Evolutionary conservation across 495 filamentous ascomycete species (phyloP), one percentile per base, ranked within the genome.

Genomic region (Darksidea phi): DNA sequence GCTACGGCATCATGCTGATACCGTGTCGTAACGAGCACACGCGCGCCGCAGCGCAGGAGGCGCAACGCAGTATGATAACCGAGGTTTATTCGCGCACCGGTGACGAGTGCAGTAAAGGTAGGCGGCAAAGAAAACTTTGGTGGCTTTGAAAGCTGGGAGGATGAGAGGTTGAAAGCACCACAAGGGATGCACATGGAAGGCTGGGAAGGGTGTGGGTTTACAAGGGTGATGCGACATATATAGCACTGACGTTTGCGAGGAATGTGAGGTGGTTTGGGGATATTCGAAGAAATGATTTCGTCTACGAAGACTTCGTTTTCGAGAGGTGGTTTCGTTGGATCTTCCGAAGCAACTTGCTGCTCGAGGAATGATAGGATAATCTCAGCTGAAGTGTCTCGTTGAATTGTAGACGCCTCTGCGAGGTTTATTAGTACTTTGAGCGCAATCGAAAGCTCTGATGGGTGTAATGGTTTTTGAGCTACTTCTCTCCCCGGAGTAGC

Each of bases 11-110:
- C 47, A 5, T 15, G 47, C 15, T 5, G 47, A 15, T 50, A 50
- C 17, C 47, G 15, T 10, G 47, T 6, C 5, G 47, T 50, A 13
- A 17, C 47, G 4, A 50, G 6, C 5, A 50, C 47, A 25, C 21
- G 26, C 4, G 21, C 47, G 17, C 47, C 47, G 26, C 47, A 50
- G 3, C 47, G 47, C 10, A 50, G 21, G 11, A 50, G 21, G 11
- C 47, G 21, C n/a, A 50, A 17, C 23, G 47, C 17, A n/a, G 47
- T 50, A 21, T 50, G 47, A 21, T 50, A 50, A 3, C 47, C 47
- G 15, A 50, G 47, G 15, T 50, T 50, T 3, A 50, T n/a, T 15
- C 47, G 21, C 23, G 47, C 47, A 10, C 47, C 47, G 3, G 47
- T 50, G 26, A 50, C 26, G 15, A 50, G 5, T 3, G 47, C 47